phyloP scores from a whole-genome alignment of 2,329 filamentous ascomycete species.

The Pseudogymnoascus sp. region DNA sequence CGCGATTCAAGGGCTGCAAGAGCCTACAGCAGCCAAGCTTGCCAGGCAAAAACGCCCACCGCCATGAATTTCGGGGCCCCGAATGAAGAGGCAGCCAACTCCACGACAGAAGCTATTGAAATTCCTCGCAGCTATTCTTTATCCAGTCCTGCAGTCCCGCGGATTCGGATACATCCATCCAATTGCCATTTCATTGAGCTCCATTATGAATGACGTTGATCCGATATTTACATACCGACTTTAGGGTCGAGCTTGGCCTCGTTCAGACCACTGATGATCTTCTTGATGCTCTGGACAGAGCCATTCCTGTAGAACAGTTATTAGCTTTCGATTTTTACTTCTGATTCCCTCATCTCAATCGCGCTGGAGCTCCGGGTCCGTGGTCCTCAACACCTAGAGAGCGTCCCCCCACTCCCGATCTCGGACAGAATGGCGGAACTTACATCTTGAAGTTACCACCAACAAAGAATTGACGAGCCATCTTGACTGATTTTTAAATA shows the following conservation, averaged over 20 bases:
- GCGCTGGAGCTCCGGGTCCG: neutral
- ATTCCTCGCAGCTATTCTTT: neutral
- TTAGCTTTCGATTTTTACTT: neutral
- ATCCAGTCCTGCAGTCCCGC: neutral
- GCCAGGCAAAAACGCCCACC: neutral
- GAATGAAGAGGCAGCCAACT: neutral
- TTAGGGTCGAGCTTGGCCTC: slow-evolving; percentile 70
- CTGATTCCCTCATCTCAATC: neutral
- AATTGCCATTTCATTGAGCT: neutral
- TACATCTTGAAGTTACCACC: slow-evolving; percentile 99
- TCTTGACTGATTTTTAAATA: slow-evolving; percentile 32
- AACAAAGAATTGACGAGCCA: slow-evolving; percentile 95
- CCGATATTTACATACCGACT: slow-evolving; percentile 46
- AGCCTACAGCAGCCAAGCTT: neutral
- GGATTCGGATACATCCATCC: neutral
- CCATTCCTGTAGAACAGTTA: slow-evolving; percentile 64
- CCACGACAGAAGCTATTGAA: neutral
- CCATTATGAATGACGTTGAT: slow-evolving; percentile 3
- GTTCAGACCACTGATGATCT: slow-evolving; percentile 86
- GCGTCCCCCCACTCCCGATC: neutral
- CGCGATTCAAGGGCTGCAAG: neutral
- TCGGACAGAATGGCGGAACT: slow-evolving; percentile 25
- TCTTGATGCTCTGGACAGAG: slow-evolving; percentile 77
- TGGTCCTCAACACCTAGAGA: neutral
- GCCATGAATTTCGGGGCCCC: neutral